Evolutionary conservation across 2,329 filamentous ascomycete species (phyloP), one percentile per base, ranked within the genome.

Genomic region (Colletotrichum shisoi): DNA sequence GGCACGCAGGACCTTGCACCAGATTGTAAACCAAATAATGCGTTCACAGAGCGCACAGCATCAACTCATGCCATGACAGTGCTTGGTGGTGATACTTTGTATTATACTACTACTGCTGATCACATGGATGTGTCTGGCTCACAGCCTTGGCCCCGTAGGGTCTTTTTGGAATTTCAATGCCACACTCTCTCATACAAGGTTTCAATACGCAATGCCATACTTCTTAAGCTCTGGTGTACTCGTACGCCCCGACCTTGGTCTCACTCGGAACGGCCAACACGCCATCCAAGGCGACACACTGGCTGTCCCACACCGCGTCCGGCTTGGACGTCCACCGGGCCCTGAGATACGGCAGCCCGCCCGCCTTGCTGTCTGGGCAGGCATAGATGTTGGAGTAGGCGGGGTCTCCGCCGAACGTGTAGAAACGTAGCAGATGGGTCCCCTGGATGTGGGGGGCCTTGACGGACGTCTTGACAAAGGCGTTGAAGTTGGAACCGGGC

Each of bases 401-500:
- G 57, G 73, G 13, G 69, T 76, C 69, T 13, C 44, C 46, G 31
- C 37, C n/a, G 1, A 62, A 57, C 4, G n/a, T 39, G 17, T 44
- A 17, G 39, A 63, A 63, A 9, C 31, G 2, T 4, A 67, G 40
- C 3, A 67, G 8, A 11, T 6, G 24, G 8, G 46, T 17, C 17
- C n/a, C 7, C 5, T 40, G 31, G 5, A 40, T 31, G 31, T 12
- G 13, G 1, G 31, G 60, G 68, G 37, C 73, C 74, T 11, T 73
- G 11, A 76, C 51, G 0, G 72, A 74, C 42, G 74, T 73, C 0
- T 72, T 70, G 39, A 67, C 73, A 77, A 89, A 88, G 31, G 84
- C 82, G 1, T 81, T 82, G 17, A 77, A 60, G 44, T 81, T 74
- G 8, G 85, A 82, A 11, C 85, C 87, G 0, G 75, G 69, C 0